Evolutionary conservation across 768 basidiomycete genomes (phyloP).

Genomic region (Chiua virens): DNA sequence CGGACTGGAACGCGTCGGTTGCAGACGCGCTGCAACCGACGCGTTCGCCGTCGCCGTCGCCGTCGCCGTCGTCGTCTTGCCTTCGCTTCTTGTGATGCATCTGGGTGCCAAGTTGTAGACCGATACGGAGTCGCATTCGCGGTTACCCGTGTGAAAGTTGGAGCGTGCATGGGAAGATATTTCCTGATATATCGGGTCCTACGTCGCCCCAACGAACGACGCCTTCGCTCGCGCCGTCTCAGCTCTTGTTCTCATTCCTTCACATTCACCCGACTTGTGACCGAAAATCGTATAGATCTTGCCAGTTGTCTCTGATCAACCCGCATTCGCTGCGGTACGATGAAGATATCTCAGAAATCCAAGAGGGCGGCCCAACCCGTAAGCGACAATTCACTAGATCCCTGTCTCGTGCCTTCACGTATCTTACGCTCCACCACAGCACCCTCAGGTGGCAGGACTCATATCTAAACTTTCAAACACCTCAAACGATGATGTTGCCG

Average conservation of each 20-base stretch:
- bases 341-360: conserved; percentile 87
- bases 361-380: conserved; percentile 82
- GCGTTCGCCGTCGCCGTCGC: conserved; percentile 14
- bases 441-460: conserved; percentile 78
- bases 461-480: conserved; percentile 68
- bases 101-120: too few species aligned
- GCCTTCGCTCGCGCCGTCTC: conserved; percentile 1
- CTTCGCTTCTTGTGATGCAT: conserved; percentile 22
- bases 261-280: conserved; percentile 7
- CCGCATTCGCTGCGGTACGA: conserved; percentile 57
- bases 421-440: conserved; percentile 42
- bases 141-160: conserved; percentile 9
- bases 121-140: background rate
- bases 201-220: conserved; percentile 23
- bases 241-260: conserved; percentile 12
- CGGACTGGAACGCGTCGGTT: conserved; percentile 9
- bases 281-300: background rate
- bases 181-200: conserved; percentile 34
- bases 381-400: conserved; percentile 30
- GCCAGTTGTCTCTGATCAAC: conserved; percentile 12
- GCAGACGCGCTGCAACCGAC: conserved; percentile 10
- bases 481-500: conserved; percentile 67
- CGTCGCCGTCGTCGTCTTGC: conserved; percentile 17
- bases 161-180: conserved; percentile 17
- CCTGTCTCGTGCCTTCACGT: background rate